These are phyloP conservation scores for Chenopodium formosanum DNA, from an alignment of 148 eudicot genomes.

Conservation along the genomic window DNA sequence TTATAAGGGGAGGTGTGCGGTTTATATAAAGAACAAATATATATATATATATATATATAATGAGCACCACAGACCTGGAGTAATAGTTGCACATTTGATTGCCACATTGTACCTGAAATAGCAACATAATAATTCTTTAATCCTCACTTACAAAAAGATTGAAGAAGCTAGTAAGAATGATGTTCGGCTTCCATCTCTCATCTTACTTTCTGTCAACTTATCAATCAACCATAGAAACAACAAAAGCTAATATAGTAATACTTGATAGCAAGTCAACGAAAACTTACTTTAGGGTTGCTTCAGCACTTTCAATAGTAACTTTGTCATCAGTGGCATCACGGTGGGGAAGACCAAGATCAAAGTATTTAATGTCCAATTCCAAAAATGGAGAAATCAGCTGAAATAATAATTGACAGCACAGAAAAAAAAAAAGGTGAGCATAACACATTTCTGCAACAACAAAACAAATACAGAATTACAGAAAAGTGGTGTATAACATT, in stretches of 20 bases:
- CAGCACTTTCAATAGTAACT: conserved; percentile 55
- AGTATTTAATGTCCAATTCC: conserved; percentile 48
- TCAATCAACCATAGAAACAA: neutral
- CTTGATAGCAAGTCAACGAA: neutral
- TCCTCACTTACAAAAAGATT: neutral
- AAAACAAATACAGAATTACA: neutral
- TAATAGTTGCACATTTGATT: conserved; percentile 93
- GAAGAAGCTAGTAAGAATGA: neutral
- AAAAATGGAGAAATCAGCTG: conserved; percentile 46
- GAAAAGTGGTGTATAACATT: neutral
- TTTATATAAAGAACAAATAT: neutral
- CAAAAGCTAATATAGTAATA: neutral
- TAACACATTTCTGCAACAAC: neutral
- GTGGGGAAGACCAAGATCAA: conserved; percentile 52
- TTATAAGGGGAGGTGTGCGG: neutral
- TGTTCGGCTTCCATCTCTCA: neutral
- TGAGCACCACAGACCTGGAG: conserved; percentile 61
- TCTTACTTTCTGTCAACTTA: neutral
- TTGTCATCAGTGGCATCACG: conserved; percentile 57
- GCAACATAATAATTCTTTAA: conserved; percentile 7
- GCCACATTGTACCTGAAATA: conserved; percentile 85
- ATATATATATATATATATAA: neutral
- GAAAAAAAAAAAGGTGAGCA: neutral
- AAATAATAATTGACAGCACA: conserved; percentile 1
- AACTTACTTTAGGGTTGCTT: conserved; percentile 51